Conservation (phyloP, 768 basidiomycete species). For the Tephrocybe sp. region DNA sequence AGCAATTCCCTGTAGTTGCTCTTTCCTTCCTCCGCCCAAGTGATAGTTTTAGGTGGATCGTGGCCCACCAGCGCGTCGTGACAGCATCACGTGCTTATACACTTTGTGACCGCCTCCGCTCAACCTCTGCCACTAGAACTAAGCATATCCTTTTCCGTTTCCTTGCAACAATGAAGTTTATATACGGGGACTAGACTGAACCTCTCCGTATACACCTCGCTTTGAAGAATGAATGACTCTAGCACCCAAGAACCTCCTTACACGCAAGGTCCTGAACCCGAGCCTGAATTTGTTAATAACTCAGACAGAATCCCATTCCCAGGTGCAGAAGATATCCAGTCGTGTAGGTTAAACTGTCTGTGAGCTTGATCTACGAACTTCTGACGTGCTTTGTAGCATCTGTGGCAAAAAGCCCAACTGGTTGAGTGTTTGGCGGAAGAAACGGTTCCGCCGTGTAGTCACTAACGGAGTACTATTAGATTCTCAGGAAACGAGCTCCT, state of each 20-base stretch:
- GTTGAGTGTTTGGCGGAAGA: neutral
- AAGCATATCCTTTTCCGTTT: slow-evolving; percentile 7
- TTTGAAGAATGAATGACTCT: neutral
- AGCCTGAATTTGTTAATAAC: neutral
- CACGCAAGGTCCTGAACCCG: neutral
- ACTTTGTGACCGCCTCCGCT: too few relatives aligned
- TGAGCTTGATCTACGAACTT: neutral
- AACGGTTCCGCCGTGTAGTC: neutral
- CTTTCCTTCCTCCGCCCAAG: too few relatives aligned
- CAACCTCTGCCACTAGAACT: slow-evolving; percentile 1
- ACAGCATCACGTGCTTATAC: too few relatives aligned
- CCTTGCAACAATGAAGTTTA: slow-evolving; percentile 7
- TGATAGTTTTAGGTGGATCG: too few relatives aligned
- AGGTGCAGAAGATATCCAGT: neutral
- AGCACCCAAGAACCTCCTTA: neutral
- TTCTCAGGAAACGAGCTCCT: slow-evolving; percentile 38
- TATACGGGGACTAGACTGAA: neutral
- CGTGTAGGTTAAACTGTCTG: neutral
- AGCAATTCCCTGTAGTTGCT: too few relatives aligned
- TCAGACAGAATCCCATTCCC: slow-evolving; percentile 10
- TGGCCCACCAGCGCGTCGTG: too few relatives aligned
- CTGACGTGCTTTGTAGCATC: neutral
- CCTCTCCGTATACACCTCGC: neutral
- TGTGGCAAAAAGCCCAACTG: neutral
- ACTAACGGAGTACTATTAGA: slow-evolving; percentile 6